Percentiles rank a stretch among this genome's conserved stretches.
phyloP scores from a whole-genome alignment of 1,139 yeast species.

The Sugiyamaella castrensis region DNA sequence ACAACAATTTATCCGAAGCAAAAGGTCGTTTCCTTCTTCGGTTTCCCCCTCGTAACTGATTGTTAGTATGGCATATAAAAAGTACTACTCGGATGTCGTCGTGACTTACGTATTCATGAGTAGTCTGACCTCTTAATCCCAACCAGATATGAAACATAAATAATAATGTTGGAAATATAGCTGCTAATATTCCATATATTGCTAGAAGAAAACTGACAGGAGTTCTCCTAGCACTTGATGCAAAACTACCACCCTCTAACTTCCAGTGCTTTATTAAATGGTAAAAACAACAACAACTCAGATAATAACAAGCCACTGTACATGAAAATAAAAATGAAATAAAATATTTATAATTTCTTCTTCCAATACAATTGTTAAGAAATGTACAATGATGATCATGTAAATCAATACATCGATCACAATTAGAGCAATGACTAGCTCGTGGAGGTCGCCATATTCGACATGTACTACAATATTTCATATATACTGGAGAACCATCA shows the following conservation, averaged over 20 bases:
- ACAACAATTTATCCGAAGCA: conserved; percentile 5
- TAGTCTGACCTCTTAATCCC: conserved; percentile 60
- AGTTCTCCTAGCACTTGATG: conserved; percentile 29
- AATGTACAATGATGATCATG: conserved; percentile 82
- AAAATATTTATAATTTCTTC: conserved; percentile 52
- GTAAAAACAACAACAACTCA: conserved; percentile 33
- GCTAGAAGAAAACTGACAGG: conserved; percentile 52
- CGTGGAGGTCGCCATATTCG: conserved; percentile 68
- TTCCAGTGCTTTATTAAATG: conserved; percentile 48
- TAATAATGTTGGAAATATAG: conserved; percentile 55
- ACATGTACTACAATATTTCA: conserved; percentile 62
- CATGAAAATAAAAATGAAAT: conserved; percentile 47
- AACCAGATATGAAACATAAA: conserved; percentile 53
- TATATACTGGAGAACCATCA: conserved; percentile 41
- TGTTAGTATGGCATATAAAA: conserved; percentile 9
- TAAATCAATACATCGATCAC: conserved; percentile 53
- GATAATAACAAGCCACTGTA: conserved; percentile 26
- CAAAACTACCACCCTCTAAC: conserved; percentile 38
- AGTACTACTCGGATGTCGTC: background rate
- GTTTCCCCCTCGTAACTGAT: conserved; percentile 9
- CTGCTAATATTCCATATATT: conserved; percentile 45
- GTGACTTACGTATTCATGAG: conserved; percentile 36
- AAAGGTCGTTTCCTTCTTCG: conserved; percentile 8
- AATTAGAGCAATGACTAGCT: conserved; percentile 63
- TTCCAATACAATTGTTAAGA: conserved; percentile 77